Evolutionary conservation across 768 basidiomycete species (phyloP).

Genomic region (Artomyces pyxidatus): DNA sequence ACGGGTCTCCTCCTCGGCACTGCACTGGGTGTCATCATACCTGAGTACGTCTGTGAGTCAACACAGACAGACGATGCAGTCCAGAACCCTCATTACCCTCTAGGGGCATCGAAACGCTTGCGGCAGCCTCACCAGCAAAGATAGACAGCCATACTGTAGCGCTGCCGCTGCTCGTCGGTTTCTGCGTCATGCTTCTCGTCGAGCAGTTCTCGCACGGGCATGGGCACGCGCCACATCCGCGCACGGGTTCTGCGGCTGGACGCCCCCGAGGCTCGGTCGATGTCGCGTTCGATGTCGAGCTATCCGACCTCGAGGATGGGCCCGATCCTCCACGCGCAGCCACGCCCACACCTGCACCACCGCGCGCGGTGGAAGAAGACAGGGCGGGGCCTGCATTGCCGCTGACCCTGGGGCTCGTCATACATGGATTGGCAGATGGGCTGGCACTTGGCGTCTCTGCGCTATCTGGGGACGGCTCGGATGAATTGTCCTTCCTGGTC

Average conservation of each 20-base stretch:
- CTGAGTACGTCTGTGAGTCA: slow-evolving; percentile 58
- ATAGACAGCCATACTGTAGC: slow-evolving; percentile 47
- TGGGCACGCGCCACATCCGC: slow-evolving; percentile 31
- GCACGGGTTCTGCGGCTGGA: slow-evolving; percentile 17
- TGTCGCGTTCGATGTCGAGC: slow-evolving; percentile 54
- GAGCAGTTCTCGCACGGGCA: slow-evolving; percentile 55
- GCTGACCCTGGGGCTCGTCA: slow-evolving; percentile 76
- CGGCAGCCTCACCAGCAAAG: slow-evolving; percentile 25
- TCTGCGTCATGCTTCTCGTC: slow-evolving; percentile 55
- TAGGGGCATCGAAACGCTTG: slow-evolving; percentile 68
- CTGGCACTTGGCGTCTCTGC: slow-evolving; percentile 83
- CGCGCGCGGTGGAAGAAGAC: background rate
- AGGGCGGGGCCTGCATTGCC: slow-evolving; percentile 36
- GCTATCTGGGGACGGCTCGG: slow-evolving; percentile 26
- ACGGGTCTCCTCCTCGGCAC: slow-evolving; percentile 86
- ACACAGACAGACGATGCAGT: background rate
- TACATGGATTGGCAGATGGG: slow-evolving; percentile 89
- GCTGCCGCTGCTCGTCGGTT: slow-evolving; percentile 55
- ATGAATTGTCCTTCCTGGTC: slow-evolving; percentile 65
- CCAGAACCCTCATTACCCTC: background rate
- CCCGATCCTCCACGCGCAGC: slow-evolving; percentile 20
- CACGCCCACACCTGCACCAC: slow-evolving; percentile 11
- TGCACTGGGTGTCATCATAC: slow-evolving; percentile 85
- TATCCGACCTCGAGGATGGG: slow-evolving; percentile 47
- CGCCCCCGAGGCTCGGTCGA: slow-evolving; percentile 17